Conservation (phyloP, 2,329 filamentous ascomycete species). For the Aspergillus vadensis region DNA sequence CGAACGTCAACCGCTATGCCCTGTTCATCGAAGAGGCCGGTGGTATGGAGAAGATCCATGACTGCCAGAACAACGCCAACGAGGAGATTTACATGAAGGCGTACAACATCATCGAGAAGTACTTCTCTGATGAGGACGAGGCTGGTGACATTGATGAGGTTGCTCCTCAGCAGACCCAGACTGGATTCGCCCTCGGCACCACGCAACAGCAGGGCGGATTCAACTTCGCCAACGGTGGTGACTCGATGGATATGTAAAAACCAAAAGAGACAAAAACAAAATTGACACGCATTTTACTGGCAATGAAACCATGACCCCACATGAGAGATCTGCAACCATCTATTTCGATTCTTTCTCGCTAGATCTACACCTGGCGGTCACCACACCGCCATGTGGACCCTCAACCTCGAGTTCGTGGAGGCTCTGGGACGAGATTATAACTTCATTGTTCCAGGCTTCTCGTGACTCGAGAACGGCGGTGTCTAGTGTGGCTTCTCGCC, state of each 20-base stretch:
- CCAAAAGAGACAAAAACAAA: constrained; percentile 18
- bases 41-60: constrained; percentile 99
- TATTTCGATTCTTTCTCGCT: constrained; percentile 18
- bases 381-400: not conserved
- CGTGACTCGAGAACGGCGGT: not conserved
- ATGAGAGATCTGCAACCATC: constrained; percentile 16
- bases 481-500: not conserved
- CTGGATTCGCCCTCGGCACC: constrained; percentile 69
- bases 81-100: constrained; percentile 99
- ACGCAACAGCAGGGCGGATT: constrained; percentile 78
- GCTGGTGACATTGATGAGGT: constrained; percentile 79
- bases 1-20: constrained; percentile 85
- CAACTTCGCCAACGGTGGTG: constrained; percentile 80
- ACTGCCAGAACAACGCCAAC: constrained; percentile 99
- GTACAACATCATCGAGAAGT: constrained; percentile 99
- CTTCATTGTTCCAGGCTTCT: constrained; percentile 7
- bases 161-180: constrained; percentile 69
- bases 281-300: constrained; percentile 15
- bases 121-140: constrained; percentile 98
- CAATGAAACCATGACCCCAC: constrained; percentile 18
- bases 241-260: constrained; percentile 73
- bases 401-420: constrained; percentile 15
- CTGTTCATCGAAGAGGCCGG: constrained; percentile 98
- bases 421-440: constrained; percentile 6
- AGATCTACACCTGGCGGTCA: constrained; percentile 16